A percentile compares a stretch with the other conserved stretches of the same genome.
Conservation (phyloP, 176 grass and related monocot species). For the Carex littledalei region DNA sequence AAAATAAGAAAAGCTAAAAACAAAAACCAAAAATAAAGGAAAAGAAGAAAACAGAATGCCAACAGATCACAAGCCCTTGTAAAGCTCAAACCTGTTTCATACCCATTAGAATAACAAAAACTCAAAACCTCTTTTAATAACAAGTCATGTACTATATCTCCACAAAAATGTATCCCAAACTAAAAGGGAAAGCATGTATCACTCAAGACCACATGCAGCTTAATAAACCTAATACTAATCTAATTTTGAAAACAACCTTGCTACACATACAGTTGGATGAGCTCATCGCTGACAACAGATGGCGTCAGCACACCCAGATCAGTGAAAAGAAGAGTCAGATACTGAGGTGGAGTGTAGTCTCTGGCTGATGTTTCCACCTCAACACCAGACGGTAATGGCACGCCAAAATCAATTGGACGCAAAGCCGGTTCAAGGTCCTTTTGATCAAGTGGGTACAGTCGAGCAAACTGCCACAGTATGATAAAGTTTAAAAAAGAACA, state of each 20-base stretch:
- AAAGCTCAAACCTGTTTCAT: neutral
- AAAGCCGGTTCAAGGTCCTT: conserved; percentile 41
- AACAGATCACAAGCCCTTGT: neutral
- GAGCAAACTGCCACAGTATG: conserved; percentile 34
- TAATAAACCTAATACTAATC: neutral
- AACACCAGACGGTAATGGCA: conserved; percentile 21
- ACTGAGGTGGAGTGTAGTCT: conserved; percentile 48
- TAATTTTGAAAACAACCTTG: neutral
- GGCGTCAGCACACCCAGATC: conserved; percentile 46
- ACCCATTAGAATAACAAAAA: neutral
- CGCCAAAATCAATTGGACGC: conserved; percentile 32
- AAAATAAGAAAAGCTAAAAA: neutral
- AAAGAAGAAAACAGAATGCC: too few relatives aligned
- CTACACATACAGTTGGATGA: conserved; percentile 42
- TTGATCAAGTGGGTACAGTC: conserved; percentile 45
- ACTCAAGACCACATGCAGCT: neutral
- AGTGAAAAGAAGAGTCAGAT: conserved; percentile 48
- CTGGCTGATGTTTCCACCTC: conserved; percentile 40
- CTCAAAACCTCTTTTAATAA: neutral
- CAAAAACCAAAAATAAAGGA: too few relatives aligned
- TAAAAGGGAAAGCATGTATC: neutral
- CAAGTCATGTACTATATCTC: conserved; percentile 2
- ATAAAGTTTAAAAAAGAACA: neutral
- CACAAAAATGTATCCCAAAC: conserved; percentile 12
- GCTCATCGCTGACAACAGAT: conserved; percentile 45